Base-by-base conservation (phyloP, 306 rosid genomes). In the Lathyrus sativus region DNA sequence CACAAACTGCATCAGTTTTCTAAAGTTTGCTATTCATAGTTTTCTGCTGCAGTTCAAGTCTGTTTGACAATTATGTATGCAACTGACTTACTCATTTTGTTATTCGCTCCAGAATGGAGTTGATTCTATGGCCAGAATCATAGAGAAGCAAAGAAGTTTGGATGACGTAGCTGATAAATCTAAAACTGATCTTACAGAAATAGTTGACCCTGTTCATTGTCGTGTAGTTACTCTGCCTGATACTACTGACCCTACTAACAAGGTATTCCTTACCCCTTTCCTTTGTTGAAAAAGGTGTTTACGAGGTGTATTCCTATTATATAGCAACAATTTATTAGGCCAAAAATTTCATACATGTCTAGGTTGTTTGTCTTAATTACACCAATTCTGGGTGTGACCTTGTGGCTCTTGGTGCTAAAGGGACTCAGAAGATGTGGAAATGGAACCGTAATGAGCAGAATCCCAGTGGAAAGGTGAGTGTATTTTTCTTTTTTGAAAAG, bases 331-430 rank as follows among this genome's bases (percentile, higher is more conserved):
- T 15, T 29, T 65, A 19, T 44, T 77, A 35, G 75, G 26, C 51
- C 26, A 43, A 7, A 70, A 48, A 8, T 19, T 38, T 69, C 28
- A 41, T 67, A 33, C 60, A 49, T 49, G 18, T 67, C 17, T 67
- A 91, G 97, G 95, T 88, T 48, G 84, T 77, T 65, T 81, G 86
- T 60, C 92, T 91, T 72, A 79, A 86, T 9, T 91, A 91, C 76
- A 83, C 90, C 37, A 84, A 83, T 79, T 76, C 84, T 51, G 97
- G 92, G 49, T 49, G 56, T 38, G 90, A 90, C 35, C 72, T 91
- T 78, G 62, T 91, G 78, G 97, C 92, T 62, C 87, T 88, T 56
- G 95, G 90, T 49, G 77, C 89, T 22, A 79, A 81, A 48, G 95
- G 97, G 35, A 74, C 70, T 67, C 97, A 86, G 69, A 80, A 83